These are phyloP conservation scores for Tetradesmus lagerheimii DNA, from an alignment of 139 green algal species.

Conservation along the genomic window DNA sequence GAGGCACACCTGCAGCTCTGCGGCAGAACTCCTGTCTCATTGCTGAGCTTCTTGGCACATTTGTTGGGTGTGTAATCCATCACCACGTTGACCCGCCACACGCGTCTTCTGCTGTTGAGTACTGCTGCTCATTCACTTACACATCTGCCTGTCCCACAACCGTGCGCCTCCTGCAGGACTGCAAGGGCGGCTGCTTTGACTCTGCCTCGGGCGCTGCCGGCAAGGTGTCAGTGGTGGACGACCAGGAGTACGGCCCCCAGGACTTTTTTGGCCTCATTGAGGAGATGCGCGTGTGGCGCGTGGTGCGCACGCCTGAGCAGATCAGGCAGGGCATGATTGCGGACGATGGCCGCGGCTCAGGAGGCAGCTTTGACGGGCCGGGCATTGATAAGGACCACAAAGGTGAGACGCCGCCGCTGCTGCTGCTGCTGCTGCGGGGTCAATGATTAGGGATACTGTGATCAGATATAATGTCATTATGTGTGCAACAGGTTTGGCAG, in stretches of 20 bases:
- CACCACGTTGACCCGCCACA: no score
- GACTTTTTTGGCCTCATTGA: constrained; percentile 78
- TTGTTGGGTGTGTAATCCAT: no score
- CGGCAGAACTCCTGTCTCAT: no score
- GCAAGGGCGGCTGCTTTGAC: constrained; percentile 91
- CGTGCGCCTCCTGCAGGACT: constrained; percentile 69
- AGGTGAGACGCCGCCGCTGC: not conserved
- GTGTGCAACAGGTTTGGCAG: not conserved
- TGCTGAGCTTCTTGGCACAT: no score
- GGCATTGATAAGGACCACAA: constrained; percentile 60
- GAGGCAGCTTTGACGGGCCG: constrained; percentile 51
- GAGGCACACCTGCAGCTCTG: no score
- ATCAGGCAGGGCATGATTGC: constrained; percentile 74
- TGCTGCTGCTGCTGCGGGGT: not conserved
- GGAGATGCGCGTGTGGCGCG: constrained; percentile 87
- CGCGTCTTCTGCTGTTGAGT: no score
- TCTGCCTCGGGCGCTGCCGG: constrained; percentile 70
- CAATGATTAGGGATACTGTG: not conserved
- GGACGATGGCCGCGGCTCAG: constrained; percentile 64
- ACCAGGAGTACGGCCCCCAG: constrained; percentile 84
- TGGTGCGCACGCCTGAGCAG: constrained; percentile 75
- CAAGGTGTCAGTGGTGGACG: constrained; percentile 48
- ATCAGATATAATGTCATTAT: not conserved
- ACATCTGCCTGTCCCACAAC: not conserved
- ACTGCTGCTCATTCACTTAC: not conserved